A percentile compares a stretch with the other conserved stretches of the same genome.
These are phyloP conservation scores for Chytridium lagenaria DNA, from an alignment of 371 early-diverging fungal species.

Conservation along the genomic window DNA sequence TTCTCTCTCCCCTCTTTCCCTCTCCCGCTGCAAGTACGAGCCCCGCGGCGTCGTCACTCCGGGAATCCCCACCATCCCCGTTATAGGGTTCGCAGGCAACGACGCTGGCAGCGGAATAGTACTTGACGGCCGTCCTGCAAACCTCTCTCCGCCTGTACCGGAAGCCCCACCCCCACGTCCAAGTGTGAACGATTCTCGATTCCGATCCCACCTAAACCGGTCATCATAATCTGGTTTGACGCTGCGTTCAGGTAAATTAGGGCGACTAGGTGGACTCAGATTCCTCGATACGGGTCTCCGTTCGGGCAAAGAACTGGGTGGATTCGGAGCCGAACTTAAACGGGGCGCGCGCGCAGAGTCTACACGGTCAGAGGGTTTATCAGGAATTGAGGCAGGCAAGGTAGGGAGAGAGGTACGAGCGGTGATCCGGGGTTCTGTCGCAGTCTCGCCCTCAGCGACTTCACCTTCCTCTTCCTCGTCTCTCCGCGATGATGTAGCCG, in stretches of 20 bases:
- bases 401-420: neutral
- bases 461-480: constrained; percentile 18
- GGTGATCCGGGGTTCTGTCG: neutral
- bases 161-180: neutral
- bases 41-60: neutral
- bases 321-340: neutral
- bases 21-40: neutral
- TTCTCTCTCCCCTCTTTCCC: neutral
- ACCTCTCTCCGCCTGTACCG: neutral
- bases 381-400: neutral
- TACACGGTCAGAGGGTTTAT: neutral
- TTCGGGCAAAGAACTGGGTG: neutral
- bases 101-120: neutral
- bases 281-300: neutral
- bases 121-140: neutral
- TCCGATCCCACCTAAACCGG: neutral
- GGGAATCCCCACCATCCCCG: neutral
- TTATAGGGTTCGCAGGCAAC: neutral
- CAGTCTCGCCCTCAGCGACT: constrained; percentile 7
- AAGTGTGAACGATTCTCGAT: neutral
- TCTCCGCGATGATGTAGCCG: neutral
- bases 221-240: constrained; percentile 6
- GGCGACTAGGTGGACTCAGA: constrained; percentile 2
- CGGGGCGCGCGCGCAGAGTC: neutral
- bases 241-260: neutral